Conservation (phyloP, 139 green algal genomes). For the Chlamydomonas incerta region DNA sequence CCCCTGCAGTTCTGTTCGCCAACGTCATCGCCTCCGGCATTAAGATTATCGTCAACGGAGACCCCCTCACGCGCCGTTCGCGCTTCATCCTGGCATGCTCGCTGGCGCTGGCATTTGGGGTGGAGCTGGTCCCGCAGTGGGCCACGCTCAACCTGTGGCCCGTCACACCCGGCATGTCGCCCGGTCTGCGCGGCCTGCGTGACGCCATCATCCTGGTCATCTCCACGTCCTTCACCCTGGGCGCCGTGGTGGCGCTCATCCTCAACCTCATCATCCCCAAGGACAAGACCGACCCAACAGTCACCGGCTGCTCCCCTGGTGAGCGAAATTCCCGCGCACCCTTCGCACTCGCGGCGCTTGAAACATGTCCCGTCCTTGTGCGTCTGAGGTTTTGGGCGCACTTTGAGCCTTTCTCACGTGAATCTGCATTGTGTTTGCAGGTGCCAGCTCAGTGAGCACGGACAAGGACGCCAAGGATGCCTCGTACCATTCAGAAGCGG, state of each 20-base stretch:
- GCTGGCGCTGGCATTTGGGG: slow-evolving; percentile 62
- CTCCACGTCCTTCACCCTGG: slow-evolving; percentile 53
- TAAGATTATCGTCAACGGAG: slow-evolving; percentile 61
- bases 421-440: too few relatives aligned
- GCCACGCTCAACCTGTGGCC: slow-evolving; percentile 63
- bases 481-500: too few relatives aligned
- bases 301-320: too few relatives aligned
- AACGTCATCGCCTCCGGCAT: slow-evolving; percentile 71
- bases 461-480: too few relatives aligned
- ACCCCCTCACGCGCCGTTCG: slow-evolving; percentile 59
- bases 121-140: slow-evolving; percentile 60
- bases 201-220: slow-evolving; percentile 46
- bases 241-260: slow-evolving; percentile 47
- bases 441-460: too few relatives aligned
- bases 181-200: slow-evolving; percentile 43
- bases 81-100: slow-evolving; percentile 72
- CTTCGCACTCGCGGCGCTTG: too few relatives aligned
- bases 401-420: too few relatives aligned
- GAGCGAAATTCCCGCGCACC: too few relatives aligned
- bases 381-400: too few relatives aligned
- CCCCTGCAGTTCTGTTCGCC: slow-evolving; percentile 65
- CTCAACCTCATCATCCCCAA: slow-evolving; percentile 59
- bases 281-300: not conserved
- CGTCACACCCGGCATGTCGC: slow-evolving; percentile 17
- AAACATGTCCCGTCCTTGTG: too few relatives aligned